A percentile compares a stretch with the other conserved stretches of the same genome.
phyloP scores from a whole-genome alignment of 345 rosid genomes.

The Pistacia vera region DNA sequence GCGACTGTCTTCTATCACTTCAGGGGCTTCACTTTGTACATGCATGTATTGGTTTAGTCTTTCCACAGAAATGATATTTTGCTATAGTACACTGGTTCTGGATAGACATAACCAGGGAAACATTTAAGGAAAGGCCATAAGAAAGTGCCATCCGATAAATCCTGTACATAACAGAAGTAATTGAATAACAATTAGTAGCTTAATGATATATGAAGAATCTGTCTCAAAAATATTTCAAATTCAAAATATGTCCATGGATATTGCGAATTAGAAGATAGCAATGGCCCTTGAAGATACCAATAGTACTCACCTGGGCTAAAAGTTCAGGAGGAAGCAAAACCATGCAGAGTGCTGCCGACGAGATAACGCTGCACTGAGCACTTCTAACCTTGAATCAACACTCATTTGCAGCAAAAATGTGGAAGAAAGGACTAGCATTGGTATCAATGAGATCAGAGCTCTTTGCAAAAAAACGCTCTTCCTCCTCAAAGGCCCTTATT shows the following conservation, averaged over 20 bases:
- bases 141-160: constrained; percentile 98
- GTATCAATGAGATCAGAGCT: constrained; percentile 69
- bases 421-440: constrained; percentile 93
- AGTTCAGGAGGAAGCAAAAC: constrained; percentile 87
- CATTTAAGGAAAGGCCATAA: constrained; percentile 85
- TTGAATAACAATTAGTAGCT: background rate
- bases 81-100: constrained; percentile 88
- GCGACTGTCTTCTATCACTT: constrained; percentile 66
- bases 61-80: constrained; percentile 92
- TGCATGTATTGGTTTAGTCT: constrained; percentile 94
- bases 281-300: background rate
- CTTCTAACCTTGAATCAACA: constrained; percentile 91
- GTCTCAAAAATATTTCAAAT: background rate
- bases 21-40: constrained; percentile 87
- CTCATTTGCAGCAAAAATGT: constrained; percentile 85
- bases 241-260: background rate
- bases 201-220: background rate
- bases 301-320: constrained; percentile 73
- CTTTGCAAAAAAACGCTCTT: constrained; percentile 79
- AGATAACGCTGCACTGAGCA: constrained; percentile 69
- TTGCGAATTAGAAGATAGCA: background rate
- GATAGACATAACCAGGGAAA: constrained; percentile 71
- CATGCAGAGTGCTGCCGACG: constrained; percentile 92
- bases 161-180: constrained; percentile 49
- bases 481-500: constrained; percentile 86